Evolutionary conservation across 75 land plant genomes (phyloP).

Genomic region (Picea glauca): DNA sequence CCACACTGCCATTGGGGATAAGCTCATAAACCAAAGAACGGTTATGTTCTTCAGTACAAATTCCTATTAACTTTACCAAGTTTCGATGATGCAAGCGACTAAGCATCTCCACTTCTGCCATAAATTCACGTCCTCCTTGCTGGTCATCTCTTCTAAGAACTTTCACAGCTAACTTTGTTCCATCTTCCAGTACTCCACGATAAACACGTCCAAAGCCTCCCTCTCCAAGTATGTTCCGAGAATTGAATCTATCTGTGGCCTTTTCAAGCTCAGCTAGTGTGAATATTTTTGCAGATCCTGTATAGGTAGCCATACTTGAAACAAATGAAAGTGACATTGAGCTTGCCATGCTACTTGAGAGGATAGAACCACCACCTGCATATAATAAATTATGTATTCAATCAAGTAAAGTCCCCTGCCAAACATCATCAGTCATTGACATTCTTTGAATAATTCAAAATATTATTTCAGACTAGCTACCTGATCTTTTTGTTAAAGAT

Average conservation of each 20-base stretch:
- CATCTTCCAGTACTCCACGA: constrained; percentile 72
- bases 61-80: constrained; percentile 88
- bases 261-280: constrained; percentile 69
- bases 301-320: constrained; percentile 58
- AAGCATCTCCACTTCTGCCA: constrained; percentile 93
- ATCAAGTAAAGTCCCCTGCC: background rate
- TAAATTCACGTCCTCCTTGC: constrained; percentile 83
- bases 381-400: background rate
- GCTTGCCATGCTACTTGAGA: constrained; percentile 57
- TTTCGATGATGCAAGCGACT: constrained; percentile 94
- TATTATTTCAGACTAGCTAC: constrained; percentile 19
- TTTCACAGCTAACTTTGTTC: constrained; percentile 81
- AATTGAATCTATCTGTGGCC: constrained; percentile 78
- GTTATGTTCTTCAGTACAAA: constrained; percentile 73
- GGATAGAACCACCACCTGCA: constrained; percentile 46
- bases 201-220: constrained; percentile 98
- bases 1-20: constrained; percentile 93
- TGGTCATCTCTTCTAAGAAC: constrained; percentile 70
- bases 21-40: constrained; percentile 93
- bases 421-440: background rate
- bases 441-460: background rate
- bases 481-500: constrained; percentile 51
- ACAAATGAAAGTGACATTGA: constrained; percentile 54
- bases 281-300: constrained; percentile 74
- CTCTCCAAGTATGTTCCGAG: constrained; percentile 68